A percentile compares a stretch with the other conserved stretches of the same genome.
Evolutionary conservation across 1,284 basidiomycete genomes (phyloP).

Genomic region (Melampsora americana): DNA sequence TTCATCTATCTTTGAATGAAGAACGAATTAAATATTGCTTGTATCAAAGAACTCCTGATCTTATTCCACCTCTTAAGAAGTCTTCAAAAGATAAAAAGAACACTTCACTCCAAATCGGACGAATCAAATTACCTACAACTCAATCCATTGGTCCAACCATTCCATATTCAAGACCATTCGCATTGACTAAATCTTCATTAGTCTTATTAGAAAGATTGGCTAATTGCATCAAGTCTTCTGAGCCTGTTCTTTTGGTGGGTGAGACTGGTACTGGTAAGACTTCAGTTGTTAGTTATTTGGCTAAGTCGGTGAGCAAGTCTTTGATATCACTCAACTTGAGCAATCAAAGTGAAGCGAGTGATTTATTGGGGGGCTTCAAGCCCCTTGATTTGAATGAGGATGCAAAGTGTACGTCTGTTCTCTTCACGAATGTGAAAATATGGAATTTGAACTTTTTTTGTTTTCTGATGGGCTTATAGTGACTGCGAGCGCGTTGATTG

Average conservation of each 20-base stretch:
- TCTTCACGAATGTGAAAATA: neutral
- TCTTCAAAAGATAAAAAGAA: slow-evolving; percentile 61
- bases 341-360: slow-evolving; percentile 93
- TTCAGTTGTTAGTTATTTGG: slow-evolving; percentile 82
- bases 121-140: slow-evolving; percentile 47
- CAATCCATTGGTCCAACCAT: slow-evolving; percentile 44
- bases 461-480: slow-evolving; percentile 58
- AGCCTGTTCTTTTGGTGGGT: slow-evolving; percentile 88
- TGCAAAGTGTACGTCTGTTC: slow-evolving; percentile 47
- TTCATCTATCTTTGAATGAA: slow-evolving; percentile 65
- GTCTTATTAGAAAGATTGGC: slow-evolving; percentile 77
- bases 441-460: neutral
- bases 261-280: slow-evolving; percentile 99
- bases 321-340: slow-evolving; percentile 89
- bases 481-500: slow-evolving; percentile 71
- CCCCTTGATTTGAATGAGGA: slow-evolving; percentile 68
- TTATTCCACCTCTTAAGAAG: slow-evolving; percentile 65
- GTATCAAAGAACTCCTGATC: slow-evolving; percentile 62
- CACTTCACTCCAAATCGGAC: slow-evolving; percentile 48
- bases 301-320: slow-evolving; percentile 71
- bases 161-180: slow-evolving; percentile 65
- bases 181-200: slow-evolving; percentile 81
- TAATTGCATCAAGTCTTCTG: slow-evolving; percentile 68
- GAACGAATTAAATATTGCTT: slow-evolving; percentile 62
- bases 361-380: slow-evolving; percentile 91